Evolutionary conservation across 176 grass and related monocot species (phyloP).

Genomic region (Cenchrus americanus): DNA sequence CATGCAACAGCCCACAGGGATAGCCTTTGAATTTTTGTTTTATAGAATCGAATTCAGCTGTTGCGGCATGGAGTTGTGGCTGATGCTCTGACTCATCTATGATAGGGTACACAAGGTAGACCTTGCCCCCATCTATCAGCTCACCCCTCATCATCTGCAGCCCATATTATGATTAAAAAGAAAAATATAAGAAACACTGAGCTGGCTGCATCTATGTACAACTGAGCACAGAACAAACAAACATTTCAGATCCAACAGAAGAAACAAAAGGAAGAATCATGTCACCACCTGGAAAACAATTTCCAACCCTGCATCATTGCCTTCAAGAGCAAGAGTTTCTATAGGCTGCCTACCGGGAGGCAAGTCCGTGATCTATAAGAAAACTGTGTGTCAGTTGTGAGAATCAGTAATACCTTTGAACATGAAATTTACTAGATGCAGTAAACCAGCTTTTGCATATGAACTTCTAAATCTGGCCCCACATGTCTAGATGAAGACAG

Average conservation of each 20-base stretch:
- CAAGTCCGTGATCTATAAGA: slow-evolving; percentile 82
- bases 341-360: slow-evolving; percentile 85
- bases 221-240: slow-evolving; percentile 29
- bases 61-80: slow-evolving; percentile 82
- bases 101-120: slow-evolving; percentile 92
- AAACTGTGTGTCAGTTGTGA: slow-evolving; percentile 21
- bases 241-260: slow-evolving; percentile 23
- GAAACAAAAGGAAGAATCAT: slow-evolving; percentile 21
- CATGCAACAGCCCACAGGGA: slow-evolving; percentile 83
- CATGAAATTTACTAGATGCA: slow-evolving; percentile 19
- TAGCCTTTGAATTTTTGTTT: slow-evolving; percentile 67
- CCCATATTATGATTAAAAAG: not conserved
- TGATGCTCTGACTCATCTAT: slow-evolving; percentile 88
- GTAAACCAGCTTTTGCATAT: slow-evolving; percentile 33
- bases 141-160: slow-evolving; percentile 92
- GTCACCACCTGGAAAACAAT: slow-evolving; percentile 77
- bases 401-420: slow-evolving; percentile 25
- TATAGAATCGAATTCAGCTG: slow-evolving; percentile 70
- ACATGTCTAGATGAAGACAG: not conserved
- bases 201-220: slow-evolving; percentile 9
- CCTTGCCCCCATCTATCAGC: slow-evolving; percentile 70
- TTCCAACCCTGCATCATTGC: slow-evolving; percentile 80
- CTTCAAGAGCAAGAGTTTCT: slow-evolving; percentile 86
- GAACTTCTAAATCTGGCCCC: slow-evolving; percentile 10
- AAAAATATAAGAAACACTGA: not conserved